phyloP scores from a whole-genome alignment of 2,329 filamentous ascomycete species.

The Aspergillus oerlinghausenensis region DNA sequence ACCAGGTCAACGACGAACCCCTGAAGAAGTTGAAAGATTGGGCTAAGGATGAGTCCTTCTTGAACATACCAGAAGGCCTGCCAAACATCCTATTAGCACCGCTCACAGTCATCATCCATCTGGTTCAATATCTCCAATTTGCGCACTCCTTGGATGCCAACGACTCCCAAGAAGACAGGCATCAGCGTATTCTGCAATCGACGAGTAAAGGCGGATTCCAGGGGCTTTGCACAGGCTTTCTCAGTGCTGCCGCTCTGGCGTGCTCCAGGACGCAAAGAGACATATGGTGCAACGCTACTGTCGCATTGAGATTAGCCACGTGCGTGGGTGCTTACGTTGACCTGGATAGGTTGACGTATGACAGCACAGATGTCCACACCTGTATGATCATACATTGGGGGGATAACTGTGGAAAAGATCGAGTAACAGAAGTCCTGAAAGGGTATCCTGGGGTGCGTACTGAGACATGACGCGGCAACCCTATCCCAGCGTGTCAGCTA shows the following conservation, averaged over 20 bases:
- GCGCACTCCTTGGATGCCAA: neutral
- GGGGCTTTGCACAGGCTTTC: constrained; percentile 1
- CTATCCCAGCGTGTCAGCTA: neutral
- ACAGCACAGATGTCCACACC: neutral
- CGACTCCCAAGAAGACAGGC: neutral
- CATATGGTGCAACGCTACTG: neutral
- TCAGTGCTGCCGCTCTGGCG: neutral
- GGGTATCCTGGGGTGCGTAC: neutral
- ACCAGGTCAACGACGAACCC: neutral
- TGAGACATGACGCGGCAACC: neutral
- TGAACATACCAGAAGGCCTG: neutral
- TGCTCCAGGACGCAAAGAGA: neutral
- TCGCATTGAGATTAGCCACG: neutral
- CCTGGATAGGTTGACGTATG: neutral
- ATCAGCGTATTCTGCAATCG: neutral
- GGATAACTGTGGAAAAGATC: neutral
- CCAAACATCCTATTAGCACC: constrained; percentile 1
- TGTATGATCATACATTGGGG: constrained; percentile 3
- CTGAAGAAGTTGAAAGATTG: neutral
- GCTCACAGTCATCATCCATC: constrained; percentile 1
- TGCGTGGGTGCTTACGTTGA: constrained; percentile 1
- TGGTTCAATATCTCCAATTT: neutral
- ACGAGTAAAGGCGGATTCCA: neutral
- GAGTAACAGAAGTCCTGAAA: neutral
- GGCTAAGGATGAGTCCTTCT: neutral